Base-by-base conservation (phyloP, 495 filamentous ascomycete species). In the Aspergillus nanangensis region DNA sequence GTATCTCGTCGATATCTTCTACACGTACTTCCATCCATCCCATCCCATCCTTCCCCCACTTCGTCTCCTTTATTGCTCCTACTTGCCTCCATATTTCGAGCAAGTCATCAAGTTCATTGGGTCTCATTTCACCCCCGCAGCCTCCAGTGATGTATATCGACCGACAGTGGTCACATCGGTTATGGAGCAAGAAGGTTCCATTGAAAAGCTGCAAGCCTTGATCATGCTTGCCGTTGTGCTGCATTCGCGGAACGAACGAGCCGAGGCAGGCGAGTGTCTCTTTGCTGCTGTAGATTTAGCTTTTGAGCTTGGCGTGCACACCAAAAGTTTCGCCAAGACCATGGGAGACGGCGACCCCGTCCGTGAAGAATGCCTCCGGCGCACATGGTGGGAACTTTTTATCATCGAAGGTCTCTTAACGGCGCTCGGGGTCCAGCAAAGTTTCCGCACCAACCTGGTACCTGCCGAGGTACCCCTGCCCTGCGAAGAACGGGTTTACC, bases 331-430 rank as follows among this genome's bases (percentile, higher is more conserved):
- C 50, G 71, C 77, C 4, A 50, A 57, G 2, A 49, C 60, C 2
- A 65, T 79, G 53, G 66, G 74, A 27, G 56, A 64, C 22, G 63
- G 65, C 7, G 73, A 82, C 43, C 70, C 71, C 0, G 68, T 87
- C 7, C 60, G 84, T 5, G 83, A 80, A 27, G 90, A 96, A 58
- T 84, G 84, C 57, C 81, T 87, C 76, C 75, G 90, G 20, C 77
- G 90, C 32, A 95, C 89, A 13, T 95, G 88, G 90, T 96, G 90
- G 90, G 88, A 94, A 52, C 63, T 96, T 38, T 94, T 84, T 57
- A 79, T 90, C 33, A 77, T 88, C 11, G 89, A 95, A 55, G 74
- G 69, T 8, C 62, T 79, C 53, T 51, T 80, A 44, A 76, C 78
- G 5, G 74, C 69, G 4, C 61, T 74, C 1, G 70, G 70, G 1